These are phyloP conservation scores for Chaetoceros tenuissimus DNA, from an alignment of 108 stramenopile genomes.

Conservation along the genomic window DNA sequence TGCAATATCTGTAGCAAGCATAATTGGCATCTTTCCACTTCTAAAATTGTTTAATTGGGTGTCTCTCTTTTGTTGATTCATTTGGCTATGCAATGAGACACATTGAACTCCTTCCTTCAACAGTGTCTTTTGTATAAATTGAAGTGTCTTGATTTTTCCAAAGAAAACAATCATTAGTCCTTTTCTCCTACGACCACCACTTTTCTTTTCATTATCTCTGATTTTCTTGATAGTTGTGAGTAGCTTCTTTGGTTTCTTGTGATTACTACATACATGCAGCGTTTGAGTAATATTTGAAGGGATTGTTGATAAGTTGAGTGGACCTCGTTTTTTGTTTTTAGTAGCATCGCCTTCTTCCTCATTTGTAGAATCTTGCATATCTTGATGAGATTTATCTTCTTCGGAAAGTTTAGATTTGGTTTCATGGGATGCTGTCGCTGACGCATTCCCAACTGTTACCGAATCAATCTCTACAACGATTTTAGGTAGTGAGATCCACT, in stretches of 20 bases:
- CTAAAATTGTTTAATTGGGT: constrained; percentile 34
- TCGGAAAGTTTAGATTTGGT: background rate
- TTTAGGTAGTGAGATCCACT: constrained; percentile 21
- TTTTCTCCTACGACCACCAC: constrained; percentile 13
- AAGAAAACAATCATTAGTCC: constrained; percentile 43
- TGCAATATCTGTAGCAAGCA: constrained; percentile 96
- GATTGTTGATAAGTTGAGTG: constrained; percentile 41
- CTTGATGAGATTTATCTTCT: too few species aligned
- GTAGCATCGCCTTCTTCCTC: constrained; percentile 4
- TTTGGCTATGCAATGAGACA: constrained; percentile 51
- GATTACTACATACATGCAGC: constrained; percentile 72
- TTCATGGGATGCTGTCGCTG: background rate
- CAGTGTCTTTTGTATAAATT: constrained; percentile 40
- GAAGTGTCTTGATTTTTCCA: constrained; percentile 53
- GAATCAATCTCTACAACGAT: constrained; percentile 26
- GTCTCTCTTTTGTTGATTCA: constrained; percentile 47
- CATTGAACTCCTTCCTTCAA: constrained; percentile 41
- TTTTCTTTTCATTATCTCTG: constrained; percentile 17
- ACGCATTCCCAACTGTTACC: constrained; percentile 15
- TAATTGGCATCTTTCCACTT: constrained; percentile 51
- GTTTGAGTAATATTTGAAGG: constrained; percentile 68
- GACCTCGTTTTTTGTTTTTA: constrained; percentile 4
- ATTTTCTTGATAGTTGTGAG: constrained; percentile 49
- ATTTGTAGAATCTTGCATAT: background rate
- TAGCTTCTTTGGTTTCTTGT: constrained; percentile 80